Evolutionary conservation across 176 grass and related monocot genomes (phyloP), one percentile per base, ranked within the genome.

Genomic region (Bothriochloa decipiens): DNA sequence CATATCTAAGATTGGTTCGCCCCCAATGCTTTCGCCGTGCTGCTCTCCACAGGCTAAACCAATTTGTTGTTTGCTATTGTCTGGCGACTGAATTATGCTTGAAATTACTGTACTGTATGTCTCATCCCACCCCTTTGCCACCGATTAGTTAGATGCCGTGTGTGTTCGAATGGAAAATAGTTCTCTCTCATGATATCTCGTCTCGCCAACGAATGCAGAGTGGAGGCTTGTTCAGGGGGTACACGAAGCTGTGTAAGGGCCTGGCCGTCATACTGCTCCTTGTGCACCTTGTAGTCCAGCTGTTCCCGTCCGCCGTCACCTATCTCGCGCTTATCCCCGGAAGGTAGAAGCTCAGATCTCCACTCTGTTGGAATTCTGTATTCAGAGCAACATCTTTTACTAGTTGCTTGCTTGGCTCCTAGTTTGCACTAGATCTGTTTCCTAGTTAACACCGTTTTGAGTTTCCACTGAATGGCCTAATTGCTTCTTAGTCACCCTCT

Each of bases 271-370:
- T n/a, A n/a, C n/a, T n/a, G n/a, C n/a, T n/a, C n/a, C n/a, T n/a
- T n/a, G n/a, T n/a, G n/a, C n/a, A 88, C 86, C 80, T 87, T 72
- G 81, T 98, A 40, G 75, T 95, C 71, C 91, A 95, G 81, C 70
- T 98, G 41, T 92, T 98, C 76, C 96, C 96, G 14, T 82, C 87
- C 32, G 72, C 93, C 57, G n/a, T 95, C 13, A 67, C 66, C 72
- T 98, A 96, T 89, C 85, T 98, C 9, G 89, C 93, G 3, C 96
- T 98, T 88, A 93, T 98, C 79, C 96, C 96, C 0, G 85, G 89
- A 82, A 98, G 91, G 96, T 96, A 89, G 78, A n/a, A 40, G 62
- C 74, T 76, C 33, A 42, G 22, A 84, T 83, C 36, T 75, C 55
- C 32, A 46, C 9, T 91, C 11, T 42, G 64, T 79, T 68, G 69